phyloP scores from a whole-genome alignment of 768 basidiomycete species.

The Suillus cothurnatus region DNA sequence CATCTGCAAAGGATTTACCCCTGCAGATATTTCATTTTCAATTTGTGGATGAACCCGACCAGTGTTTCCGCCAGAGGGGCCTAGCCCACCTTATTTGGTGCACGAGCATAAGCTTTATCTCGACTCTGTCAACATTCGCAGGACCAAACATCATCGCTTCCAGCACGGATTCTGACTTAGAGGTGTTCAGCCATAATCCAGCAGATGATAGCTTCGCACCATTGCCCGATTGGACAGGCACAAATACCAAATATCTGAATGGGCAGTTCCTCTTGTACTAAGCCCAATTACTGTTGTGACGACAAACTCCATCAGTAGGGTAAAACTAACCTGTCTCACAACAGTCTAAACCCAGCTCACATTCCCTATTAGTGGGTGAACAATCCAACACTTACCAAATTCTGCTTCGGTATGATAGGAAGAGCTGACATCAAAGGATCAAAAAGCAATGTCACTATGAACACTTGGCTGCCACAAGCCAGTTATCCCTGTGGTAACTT shows the following conservation, averaged over 20 bases:
- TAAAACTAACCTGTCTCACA: slow-evolving; percentile 88
- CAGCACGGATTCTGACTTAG: slow-evolving; percentile 82
- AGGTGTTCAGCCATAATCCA: slow-evolving; percentile 86
- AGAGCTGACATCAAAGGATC: slow-evolving; percentile 83
- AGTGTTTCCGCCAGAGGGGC: slow-evolving; percentile 54
- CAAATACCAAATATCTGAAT: slow-evolving; percentile 85
- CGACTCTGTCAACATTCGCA: slow-evolving; percentile 34
- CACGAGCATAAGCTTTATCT: slow-evolving; percentile 64
- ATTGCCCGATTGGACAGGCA: slow-evolving; percentile 77
- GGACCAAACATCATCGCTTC: slow-evolving; percentile 73
- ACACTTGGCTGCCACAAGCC: slow-evolving; percentile 68
- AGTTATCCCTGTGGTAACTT: slow-evolving; percentile 45
- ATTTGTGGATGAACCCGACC: slow-evolving; percentile 43
- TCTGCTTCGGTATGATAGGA: slow-evolving; percentile 82
- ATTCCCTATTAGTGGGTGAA: slow-evolving; percentile 82
- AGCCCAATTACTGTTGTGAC: slow-evolving; percentile 77
- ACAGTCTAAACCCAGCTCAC: slow-evolving; percentile 83
- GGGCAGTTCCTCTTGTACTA: slow-evolving; percentile 84
- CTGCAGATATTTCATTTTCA: slow-evolving; percentile 67
- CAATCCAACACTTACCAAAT: slow-evolving; percentile 81
- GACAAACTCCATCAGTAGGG: slow-evolving; percentile 75
- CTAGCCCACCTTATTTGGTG: slow-evolving; percentile 62
- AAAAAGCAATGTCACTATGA: slow-evolving; percentile 85
- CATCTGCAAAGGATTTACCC: slow-evolving; percentile 79
- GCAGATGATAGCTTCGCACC: slow-evolving; percentile 80